Evolutionary conservation across 139 green algal genomes (phyloP).

Genomic region (Pycnococcus provasolii): DNA sequence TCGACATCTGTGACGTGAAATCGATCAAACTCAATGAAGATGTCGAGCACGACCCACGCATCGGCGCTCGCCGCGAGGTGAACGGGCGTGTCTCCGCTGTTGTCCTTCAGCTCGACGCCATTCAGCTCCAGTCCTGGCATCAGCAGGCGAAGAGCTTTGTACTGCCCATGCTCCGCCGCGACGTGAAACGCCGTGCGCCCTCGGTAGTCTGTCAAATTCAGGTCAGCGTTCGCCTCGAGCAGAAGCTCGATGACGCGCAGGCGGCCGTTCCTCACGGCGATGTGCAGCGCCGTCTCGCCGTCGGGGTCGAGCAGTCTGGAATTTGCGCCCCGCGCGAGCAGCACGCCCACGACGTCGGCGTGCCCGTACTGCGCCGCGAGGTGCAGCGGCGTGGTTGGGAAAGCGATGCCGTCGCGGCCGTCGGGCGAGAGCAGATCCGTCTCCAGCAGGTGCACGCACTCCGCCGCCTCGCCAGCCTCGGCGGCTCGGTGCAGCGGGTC

Average conservation of each 20-base stretch:
- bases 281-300: conserved; percentile 17
- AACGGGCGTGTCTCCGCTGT: conserved; percentile 26
- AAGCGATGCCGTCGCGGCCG: conserved; percentile 19
- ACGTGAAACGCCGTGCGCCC: conserved; percentile 16
- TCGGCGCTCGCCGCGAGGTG: conserved; percentile 26
- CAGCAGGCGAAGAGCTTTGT: conserved; percentile 19
- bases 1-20: conserved; percentile 15
- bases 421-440: conserved; percentile 24
- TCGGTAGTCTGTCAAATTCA: conserved; percentile 4
- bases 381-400: conserved; percentile 30
- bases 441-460: conserved; percentile 24
- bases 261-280: conserved; percentile 20
- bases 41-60: conserved; percentile 15
- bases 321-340: conserved; percentile 26
- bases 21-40: conserved; percentile 20
- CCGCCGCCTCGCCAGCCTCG: conserved; percentile 26
- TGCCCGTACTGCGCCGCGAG: conserved; percentile 32
- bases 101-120: conserved; percentile 11
- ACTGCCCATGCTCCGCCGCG: conserved; percentile 9
- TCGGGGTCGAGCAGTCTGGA: conserved; percentile 12
- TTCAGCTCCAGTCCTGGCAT: conserved; percentile 14
- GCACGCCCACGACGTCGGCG: conserved; percentile 19
- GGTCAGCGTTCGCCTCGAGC: conserved; percentile 9
- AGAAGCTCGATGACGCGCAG: conserved; percentile 14
- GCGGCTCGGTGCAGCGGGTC: conserved; percentile 29